These are phyloP conservation scores for Hymenochaete sp. DNA, from an alignment of 1,284 basidiomycete genomes.

Conservation along the genomic window DNA sequence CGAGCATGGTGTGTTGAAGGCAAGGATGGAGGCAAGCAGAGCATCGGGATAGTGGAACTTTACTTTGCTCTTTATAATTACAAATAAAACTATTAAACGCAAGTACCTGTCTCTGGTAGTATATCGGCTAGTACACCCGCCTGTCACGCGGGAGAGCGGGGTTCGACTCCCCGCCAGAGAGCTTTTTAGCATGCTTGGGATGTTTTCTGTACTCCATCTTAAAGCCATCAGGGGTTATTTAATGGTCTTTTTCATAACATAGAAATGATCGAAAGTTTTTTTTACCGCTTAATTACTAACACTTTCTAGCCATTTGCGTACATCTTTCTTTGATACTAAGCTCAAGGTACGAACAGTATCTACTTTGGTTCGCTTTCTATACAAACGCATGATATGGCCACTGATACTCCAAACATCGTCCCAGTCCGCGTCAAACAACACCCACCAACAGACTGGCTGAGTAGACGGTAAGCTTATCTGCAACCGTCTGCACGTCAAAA, in stretches of 20 bases:
- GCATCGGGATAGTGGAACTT: no score
- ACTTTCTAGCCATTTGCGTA: constrained; percentile 67
- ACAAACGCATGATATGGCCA: constrained; percentile 74
- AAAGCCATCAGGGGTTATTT: no score
- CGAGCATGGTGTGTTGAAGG: constrained; percentile 54
- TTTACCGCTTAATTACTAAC: no score
- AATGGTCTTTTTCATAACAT: no score
- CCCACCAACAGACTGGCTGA: constrained; percentile 72
- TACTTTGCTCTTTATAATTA: no score
- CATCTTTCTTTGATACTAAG: constrained; percentile 61
- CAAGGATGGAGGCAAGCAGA: not conserved
- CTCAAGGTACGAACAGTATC: constrained; percentile 38
- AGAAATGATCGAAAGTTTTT: not conserved
- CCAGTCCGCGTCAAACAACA: constrained; percentile 79
- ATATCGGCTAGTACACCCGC: constrained; percentile 39
- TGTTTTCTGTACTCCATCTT: no score
- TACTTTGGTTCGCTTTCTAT: constrained; percentile 35
- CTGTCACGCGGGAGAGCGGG: constrained; percentile 38
- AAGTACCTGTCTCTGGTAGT: constrained; percentile 41
- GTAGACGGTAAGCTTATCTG: constrained; percentile 65
- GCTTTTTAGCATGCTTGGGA: no score
- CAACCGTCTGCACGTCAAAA: constrained; percentile 63
- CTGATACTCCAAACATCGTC: constrained; percentile 79
- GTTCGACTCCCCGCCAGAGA: constrained; percentile 35
- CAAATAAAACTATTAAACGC: no score